These are phyloP conservation scores for Saccharomycopsis oosterbeekiorum DNA, from an alignment of 805 yeast genomes.

Conservation along the genomic window DNA sequence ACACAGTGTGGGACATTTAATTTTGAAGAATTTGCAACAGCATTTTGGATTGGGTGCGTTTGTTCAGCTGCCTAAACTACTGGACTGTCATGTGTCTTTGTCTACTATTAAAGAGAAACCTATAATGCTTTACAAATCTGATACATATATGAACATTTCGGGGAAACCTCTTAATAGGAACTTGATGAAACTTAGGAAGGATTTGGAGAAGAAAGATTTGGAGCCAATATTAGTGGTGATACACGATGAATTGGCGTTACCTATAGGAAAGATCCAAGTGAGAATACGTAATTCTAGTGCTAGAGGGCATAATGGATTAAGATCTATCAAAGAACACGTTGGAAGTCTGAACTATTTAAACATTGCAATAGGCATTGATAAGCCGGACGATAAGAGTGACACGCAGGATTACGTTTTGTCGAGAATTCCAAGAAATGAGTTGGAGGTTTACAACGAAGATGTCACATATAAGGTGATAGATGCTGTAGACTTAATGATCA, in stretches of 20 bases:
- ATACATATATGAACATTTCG: constrained; percentile 14
- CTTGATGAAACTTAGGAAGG: neutral
- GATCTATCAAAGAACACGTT: constrained; percentile 38
- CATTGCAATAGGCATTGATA: constrained; percentile 72
- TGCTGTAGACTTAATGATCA: neutral
- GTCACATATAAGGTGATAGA: neutral
- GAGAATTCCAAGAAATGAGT: constrained; percentile 39
- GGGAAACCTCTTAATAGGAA: constrained; percentile 8
- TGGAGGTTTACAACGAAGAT: constrained; percentile 16
- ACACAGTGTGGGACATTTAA: constrained; percentile 14
- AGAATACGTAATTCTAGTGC: constrained; percentile 50
- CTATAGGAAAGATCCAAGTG: constrained; percentile 55
- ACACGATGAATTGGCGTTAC: constrained; percentile 70
- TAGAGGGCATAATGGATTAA: constrained; percentile 84
- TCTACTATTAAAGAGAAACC: neutral
- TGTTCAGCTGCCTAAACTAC: neutral
- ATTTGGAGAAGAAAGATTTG: constrained; percentile 1
- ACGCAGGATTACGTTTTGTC: constrained; percentile 48
- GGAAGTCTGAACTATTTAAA: constrained; percentile 46
- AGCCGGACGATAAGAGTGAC: constrained; percentile 37
- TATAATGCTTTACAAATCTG: constrained; percentile 7
- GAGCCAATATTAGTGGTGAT: constrained; percentile 34
- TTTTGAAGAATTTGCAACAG: constrained; percentile 3
- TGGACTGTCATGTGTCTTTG: neutral
- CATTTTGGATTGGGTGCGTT: constrained; percentile 2